Conservation (phyloP, 2,329 filamentous ascomycete genomes). For the Nectriaceae sp. region DNA sequence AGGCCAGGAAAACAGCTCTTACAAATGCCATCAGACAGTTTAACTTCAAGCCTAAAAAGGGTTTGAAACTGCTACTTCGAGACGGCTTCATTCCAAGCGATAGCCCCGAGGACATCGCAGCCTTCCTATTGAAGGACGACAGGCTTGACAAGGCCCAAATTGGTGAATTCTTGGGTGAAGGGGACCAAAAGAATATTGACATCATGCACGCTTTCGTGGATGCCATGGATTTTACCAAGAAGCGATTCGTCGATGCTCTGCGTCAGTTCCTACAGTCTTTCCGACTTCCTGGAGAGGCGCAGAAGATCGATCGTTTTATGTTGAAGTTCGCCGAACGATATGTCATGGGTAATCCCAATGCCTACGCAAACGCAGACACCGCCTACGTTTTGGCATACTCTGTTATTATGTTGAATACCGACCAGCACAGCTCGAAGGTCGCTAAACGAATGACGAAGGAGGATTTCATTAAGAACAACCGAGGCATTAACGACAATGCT, state of each 20-base stretch:
- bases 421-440: slow-evolving; percentile 89
- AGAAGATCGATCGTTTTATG: slow-evolving; percentile 99
- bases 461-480: slow-evolving; percentile 98
- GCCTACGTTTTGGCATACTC: slow-evolving; percentile 96
- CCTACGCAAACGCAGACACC: slow-evolving; percentile 97
- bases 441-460: slow-evolving; percentile 87
- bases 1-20: slow-evolving; percentile 89
- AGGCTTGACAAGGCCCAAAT: slow-evolving; percentile 88
- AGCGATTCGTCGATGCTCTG: slow-evolving; percentile 88
- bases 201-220: slow-evolving; percentile 99
- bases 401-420: slow-evolving; percentile 94
- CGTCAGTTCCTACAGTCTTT: slow-evolving; percentile 93
- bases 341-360: slow-evolving; percentile 91
- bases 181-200: slow-evolving; percentile 88
- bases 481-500: slow-evolving; percentile 95
- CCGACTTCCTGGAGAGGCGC: slow-evolving; percentile 90
- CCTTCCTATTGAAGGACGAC: slow-evolving; percentile 79
- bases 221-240: slow-evolving; percentile 88
- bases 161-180: slow-evolving; percentile 93
- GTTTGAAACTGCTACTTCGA: slow-evolving; percentile 79
- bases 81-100: slow-evolving; percentile 87
- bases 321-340: slow-evolving; percentile 98
- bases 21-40: slow-evolving; percentile 88
- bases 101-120: slow-evolving; percentile 77
- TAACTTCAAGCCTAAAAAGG: slow-evolving; percentile 97